Base-by-base conservation (phyloP, 805 yeast genomes). In the Cyberlindnera euphorbiiphila region DNA sequence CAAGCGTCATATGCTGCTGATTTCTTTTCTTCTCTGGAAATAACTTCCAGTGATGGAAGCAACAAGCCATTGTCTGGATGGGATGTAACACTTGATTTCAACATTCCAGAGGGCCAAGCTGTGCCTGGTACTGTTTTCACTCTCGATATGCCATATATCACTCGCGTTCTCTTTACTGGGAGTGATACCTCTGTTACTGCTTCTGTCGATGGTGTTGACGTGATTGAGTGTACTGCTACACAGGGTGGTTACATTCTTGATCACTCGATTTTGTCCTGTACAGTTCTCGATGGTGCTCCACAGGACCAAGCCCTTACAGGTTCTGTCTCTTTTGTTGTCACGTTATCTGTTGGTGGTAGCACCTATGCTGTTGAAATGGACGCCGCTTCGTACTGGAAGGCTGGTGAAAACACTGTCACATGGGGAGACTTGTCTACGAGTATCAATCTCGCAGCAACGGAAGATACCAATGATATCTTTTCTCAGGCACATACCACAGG, bases 261-360 rank as follows among this genome's bases (percentile, higher is more conserved):
- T 7, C 42, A 51, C 17, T 57, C 69, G 2, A 42, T 51, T 8
- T 32, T 65, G 18, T 41, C 49, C 19, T 65, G 69, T 51, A 41
- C 40, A 7, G 54, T 62, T 8, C 32, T 36, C 12, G 19, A 26
- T 9, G 29, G 37, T 4, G 42, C 40, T 9, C 56, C 44, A 20
- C 26, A 54, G 6, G 51, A 43, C 29, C 36, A 27, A 4, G 36
- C 56, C 1, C 25, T 61, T 12, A 28, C 45, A 3, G 71, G 69
- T 17, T 29, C 52, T 3, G 43, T 65, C 5, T 41, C 56, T 3
- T 52, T 59, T 18, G 48, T 57, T 9, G 47, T 62, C 3, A 51
- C 53, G 32, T 63, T 64, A 32, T 56, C 54, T 36, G 56, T 43
- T 40, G 71, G 69, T 46, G 68, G 62, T 23, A 54, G 62, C 18